A percentile compares a stretch with the other conserved stretches of the same genome.
Conservation (phyloP, 2,329 filamentous ascomycete genomes). For the Claviceps pusilla region DNA sequence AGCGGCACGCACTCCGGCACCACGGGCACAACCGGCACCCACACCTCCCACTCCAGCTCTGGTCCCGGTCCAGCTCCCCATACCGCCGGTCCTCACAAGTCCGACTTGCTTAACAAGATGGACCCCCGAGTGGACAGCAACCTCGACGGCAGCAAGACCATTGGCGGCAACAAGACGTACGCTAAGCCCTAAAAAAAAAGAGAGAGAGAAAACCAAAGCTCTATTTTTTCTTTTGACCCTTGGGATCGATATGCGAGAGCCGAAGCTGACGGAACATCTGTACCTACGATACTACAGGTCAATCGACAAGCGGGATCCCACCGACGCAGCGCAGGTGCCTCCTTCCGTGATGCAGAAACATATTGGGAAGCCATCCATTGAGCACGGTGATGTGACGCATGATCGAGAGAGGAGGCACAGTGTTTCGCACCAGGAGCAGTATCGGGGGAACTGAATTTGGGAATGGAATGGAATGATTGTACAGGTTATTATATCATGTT, state of each 20-base stretch:
- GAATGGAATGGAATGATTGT: too few relatives aligned
- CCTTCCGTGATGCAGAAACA: conserved; percentile 36
- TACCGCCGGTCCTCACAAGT: conserved; percentile 31
- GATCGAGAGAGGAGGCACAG: conserved; percentile 32
- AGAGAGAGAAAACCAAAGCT: neutral
- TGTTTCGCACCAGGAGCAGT: conserved; percentile 31
- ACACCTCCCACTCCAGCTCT: conserved; percentile 5
- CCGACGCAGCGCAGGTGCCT: conserved; percentile 41
- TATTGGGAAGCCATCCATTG: conserved; percentile 29
- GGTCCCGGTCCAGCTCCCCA: conserved; percentile 18
- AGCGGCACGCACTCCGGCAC: neutral
- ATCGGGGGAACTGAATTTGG: conserved; percentile 28
- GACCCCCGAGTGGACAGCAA: conserved; percentile 42
- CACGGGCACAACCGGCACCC: conserved; percentile 4
- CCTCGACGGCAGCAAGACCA: conserved; percentile 37
- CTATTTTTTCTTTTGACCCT: neutral
- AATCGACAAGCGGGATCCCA: conserved; percentile 27
- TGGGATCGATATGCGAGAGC: neutral
- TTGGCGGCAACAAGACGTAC: conserved; percentile 37
- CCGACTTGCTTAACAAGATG: conserved; percentile 37
- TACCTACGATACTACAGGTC: neutral
- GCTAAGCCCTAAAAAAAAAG: conserved; percentile 4
- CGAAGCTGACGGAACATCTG: neutral
- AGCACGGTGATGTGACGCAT: conserved; percentile 28
- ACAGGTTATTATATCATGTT: too few relatives aligned